Conservation (phyloP, 805 yeast species). For the Candida pini region DNA sequence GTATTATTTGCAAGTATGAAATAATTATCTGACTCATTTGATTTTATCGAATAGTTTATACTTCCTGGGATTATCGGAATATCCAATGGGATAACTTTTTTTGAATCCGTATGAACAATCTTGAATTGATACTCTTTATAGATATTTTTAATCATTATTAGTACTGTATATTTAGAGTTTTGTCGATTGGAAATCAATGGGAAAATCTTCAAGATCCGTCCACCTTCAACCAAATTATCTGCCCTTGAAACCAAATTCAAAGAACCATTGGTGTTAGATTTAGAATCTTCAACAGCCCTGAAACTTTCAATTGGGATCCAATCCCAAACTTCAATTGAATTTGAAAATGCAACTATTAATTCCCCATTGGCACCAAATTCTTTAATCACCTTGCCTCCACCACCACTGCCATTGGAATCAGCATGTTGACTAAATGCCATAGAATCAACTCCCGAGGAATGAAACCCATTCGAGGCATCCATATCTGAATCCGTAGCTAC, state of each 20-base stretch:
- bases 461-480: neutral
- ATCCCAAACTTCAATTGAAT: slow-evolving; percentile 34
- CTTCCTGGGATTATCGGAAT: slow-evolving; percentile 4
- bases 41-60: slow-evolving; percentile 7
- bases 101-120: slow-evolving; percentile 4
- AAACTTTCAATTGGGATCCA: slow-evolving; percentile 25
- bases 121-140: slow-evolving; percentile 14
- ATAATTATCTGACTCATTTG: slow-evolving; percentile 9
- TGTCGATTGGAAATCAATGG: slow-evolving; percentile 23
- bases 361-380: slow-evolving; percentile 37
- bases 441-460: neutral
- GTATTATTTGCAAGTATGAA: slow-evolving; percentile 14
- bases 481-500: neutral
- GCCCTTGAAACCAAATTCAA: slow-evolving; percentile 24
- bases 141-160: slow-evolving; percentile 11
- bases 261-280: slow-evolving; percentile 9
- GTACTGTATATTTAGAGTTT: slow-evolving; percentile 17
- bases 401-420: neutral
- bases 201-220: slow-evolving; percentile 9
- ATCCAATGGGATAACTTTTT: slow-evolving; percentile 1
- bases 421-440: neutral
- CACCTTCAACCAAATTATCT: slow-evolving; percentile 8
- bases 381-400: slow-evolving; percentile 4
- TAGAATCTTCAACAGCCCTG: neutral
- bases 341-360: slow-evolving; percentile 24